phyloP scores from a whole-genome alignment of 2,329 filamentous ascomycete species.

The Scedosporium apiospermum region DNA sequence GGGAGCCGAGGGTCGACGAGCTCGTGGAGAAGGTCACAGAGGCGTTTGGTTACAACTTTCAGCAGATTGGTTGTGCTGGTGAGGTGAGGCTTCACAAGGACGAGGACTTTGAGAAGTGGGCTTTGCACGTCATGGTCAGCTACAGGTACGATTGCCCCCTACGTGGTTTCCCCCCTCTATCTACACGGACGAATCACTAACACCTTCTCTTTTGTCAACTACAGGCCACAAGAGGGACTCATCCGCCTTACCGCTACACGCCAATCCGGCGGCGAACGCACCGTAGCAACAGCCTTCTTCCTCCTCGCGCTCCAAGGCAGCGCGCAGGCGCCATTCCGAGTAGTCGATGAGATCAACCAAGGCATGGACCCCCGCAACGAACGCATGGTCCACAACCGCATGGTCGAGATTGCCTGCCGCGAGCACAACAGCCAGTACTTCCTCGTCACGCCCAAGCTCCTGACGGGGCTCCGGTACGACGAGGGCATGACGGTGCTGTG shows the following conservation, averaged over 20 bases:
- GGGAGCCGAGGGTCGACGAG: conserved; percentile 76
- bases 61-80: conserved; percentile 87
- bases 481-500: conserved; percentile 86
- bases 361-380: conserved; percentile 99
- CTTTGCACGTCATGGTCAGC: conserved; percentile 87
- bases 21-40: conserved; percentile 76
- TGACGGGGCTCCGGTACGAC: conserved; percentile 78
- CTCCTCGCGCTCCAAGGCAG: conserved; percentile 95
- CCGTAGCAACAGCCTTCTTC: conserved; percentile 96
- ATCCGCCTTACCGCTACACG: conserved; percentile 69
- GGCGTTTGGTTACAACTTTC: conserved; percentile 87
- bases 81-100: conserved; percentile 84
- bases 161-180: not conserved
- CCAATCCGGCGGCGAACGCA: conserved; percentile 91
- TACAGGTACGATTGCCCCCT: conserved; percentile 56
- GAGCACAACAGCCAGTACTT: conserved; percentile 82
- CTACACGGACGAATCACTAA: no score
- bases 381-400: conserved; percentile 92
- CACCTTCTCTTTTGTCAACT: not conserved
- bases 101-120: conserved; percentile 89
- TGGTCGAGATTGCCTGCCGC: conserved; percentile 93
- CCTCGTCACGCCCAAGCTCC: conserved; percentile 91
- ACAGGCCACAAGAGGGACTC: conserved; percentile 10
- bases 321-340: conserved; percentile 89
- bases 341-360: conserved; percentile 99